Base-by-base conservation (phyloP, 2,329 filamentous ascomycete species). In the Beauveria rudraprayagi region DNA sequence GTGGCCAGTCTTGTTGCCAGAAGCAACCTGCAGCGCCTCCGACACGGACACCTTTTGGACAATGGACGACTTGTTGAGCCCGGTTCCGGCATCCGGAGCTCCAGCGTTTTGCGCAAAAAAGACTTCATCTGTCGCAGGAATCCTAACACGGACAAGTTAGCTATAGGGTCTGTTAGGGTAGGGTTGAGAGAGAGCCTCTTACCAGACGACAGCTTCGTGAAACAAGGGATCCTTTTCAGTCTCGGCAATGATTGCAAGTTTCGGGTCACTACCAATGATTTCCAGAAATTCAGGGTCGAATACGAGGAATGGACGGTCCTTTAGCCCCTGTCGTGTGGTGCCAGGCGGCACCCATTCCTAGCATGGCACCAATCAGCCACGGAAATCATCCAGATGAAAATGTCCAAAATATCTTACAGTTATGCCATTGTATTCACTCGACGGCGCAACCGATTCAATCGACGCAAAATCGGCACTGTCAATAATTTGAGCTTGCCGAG, bases 131-230 rank as follows among this genome's bases (percentile, higher is more conserved):
- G 77, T 81, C 0, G 74, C 74, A 19, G 67, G 71, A 26, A 59
- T 11, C 56, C 56, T 59, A 30, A 17, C 11, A 14, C 14, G 22
- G n/a, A 40, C 17, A 30, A 30, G 50, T 34, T 19, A 28, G 43
- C 30, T 10, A 41, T 5, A 14, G 30, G 7, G 22, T 24, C 28
- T 11, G 19, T 30, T 30, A 30, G 28, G 28, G n/a, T 10, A 3
- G 17, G 2, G 10, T 3, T 22, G 22, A 22, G 5, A 22, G n/a
- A 11, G 3, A 16, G 4, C 11, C n/a, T 9, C 37, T 30, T 75
- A 78, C 79, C 80, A 84, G 0, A 82, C 75, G 10, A 81, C 78
- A 7, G 81, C 82, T 65, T 85, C 82, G 60, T 84, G 82, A 50
- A 82, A 84, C 5, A 81, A 65, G 0, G 79, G 79, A 52, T 82